Base-by-base conservation (phyloP, 495 filamentous ascomycete species). In the Hypoxylon fuscum region DNA sequence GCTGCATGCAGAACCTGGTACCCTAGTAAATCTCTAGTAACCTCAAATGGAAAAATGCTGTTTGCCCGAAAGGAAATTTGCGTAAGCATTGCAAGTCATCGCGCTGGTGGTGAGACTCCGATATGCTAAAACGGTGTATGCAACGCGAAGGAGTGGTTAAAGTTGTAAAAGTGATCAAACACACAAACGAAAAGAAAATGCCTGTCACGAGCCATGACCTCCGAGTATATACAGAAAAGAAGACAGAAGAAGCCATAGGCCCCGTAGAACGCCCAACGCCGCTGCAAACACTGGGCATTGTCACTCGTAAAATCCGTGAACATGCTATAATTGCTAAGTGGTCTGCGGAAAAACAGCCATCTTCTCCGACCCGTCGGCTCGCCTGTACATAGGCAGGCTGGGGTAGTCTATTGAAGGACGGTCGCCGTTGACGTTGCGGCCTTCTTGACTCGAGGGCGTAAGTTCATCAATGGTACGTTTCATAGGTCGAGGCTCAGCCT, bases 401-500 rank as follows among this genome's bases (percentile, higher is more conserved):
- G 58, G 47, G 12, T 68, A 64, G 31, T 58, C 55, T 50, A 72
- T 63, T 14, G 60, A 55, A 15, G 68, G 54, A 10, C 66, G 63
- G 11, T 70, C 60, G 12, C 69, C 69, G 23, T 66, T 64, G 2
- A 70, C 50, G 29, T 62, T 66, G 14, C 69, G 69, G 35, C 67
- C 63, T 31, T 65, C 55, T 37, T 70, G 67, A 18, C 55, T 66
- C n/a, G 41, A 57, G 5, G 60, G 11, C n/a, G 57, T 55, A 17
- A 72, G 68, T 12, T 72, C 66, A 10, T 72, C 69, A n/a, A 68
- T 68, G 1, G 63, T 50, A 25, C 69, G 66, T 14, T 72, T 72
- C 32, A 70, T 50, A 21, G 58, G 38, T 9, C 67, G 52, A 29
- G 62, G 44, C 15, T 72, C 69, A n/a, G 47, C 40, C 7, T 68